Evolutionary conservation across 495 filamentous ascomycete genomes (phyloP), one percentile per base, ranked within the genome.

Genomic region (Podospora appendiculata): DNA sequence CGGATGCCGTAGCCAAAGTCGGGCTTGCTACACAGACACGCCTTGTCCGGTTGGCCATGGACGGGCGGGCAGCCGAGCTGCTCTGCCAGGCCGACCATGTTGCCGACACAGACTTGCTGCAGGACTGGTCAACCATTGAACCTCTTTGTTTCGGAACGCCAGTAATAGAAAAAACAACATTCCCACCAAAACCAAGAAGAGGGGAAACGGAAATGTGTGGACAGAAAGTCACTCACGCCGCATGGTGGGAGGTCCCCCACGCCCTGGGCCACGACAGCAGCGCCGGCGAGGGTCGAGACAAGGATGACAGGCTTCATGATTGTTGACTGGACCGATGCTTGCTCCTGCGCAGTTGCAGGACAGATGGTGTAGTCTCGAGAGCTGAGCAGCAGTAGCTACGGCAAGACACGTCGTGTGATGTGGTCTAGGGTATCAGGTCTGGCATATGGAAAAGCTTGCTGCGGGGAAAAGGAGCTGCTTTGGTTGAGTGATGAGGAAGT

Each of bases 1-100:
- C 52, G 48, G 35, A 61, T 48, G 17, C 58, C 55, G 13, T 52
- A 55, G 4, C 44, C 32, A 34, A 61, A 61, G 35, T 53, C 45
- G 43, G n/a, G 12, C 4, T 58, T 50, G 45, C 36, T 43, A 45
- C 58, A 61, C 4, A 61, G 45, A 19, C 58, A 61, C 18, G 17
- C 17, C 13, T 48, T 11, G 45, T 61, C 50, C 11, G 48, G 52
- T 2, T 32, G 14, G 39, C 46, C 54, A 18, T 47, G 38, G 19
- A 51, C 13, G 36, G 32, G 19, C 0, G 45, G 51, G n/a, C 57
- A 59, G 34, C 51, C 55, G 10, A 61, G 55, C 3, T 8, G 12
- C 1, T 41, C n/a, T n/a, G 19, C 47, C 34, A 38, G 55, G 4
- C 34, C 14, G 9, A 61, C 13, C 58, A 61, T 58, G 52, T 58